Conservation (phyloP, 1,284 basidiomycete species). For the Trichosporon ovoides region DNA sequence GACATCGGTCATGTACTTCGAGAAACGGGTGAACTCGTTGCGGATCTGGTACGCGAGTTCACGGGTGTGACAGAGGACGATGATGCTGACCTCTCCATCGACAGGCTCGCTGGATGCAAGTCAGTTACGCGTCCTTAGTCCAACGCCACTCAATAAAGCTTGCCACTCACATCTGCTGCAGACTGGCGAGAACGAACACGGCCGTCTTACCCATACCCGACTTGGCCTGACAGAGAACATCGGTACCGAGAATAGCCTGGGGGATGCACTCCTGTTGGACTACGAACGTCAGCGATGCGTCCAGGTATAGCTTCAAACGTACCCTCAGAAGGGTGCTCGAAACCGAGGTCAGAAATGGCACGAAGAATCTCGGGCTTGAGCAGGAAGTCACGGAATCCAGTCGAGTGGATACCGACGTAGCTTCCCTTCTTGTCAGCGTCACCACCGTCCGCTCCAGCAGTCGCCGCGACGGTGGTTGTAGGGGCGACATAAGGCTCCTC, state of each 20-base stretch:
- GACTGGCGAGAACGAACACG: constrained; percentile 94
- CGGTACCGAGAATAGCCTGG: constrained; percentile 98
- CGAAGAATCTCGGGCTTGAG: constrained; percentile 94
- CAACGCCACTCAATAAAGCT: background rate
- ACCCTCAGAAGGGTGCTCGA: constrained; percentile 99
- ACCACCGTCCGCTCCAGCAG: constrained; percentile 56
- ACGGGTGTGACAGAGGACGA: constrained; percentile 98
- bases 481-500: constrained; percentile 65
- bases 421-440: constrained; percentile 87
- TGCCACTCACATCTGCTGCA: constrained; percentile 72
- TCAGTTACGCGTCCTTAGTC: constrained; percentile 3
- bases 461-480: constrained; percentile 53
- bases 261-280: constrained; percentile 99
- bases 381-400: constrained; percentile 92
- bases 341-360: constrained; percentile 97
- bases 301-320: no score
- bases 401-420: constrained; percentile 95
- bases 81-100: constrained; percentile 93
- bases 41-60: constrained; percentile 99
- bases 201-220: constrained; percentile 99
- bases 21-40: constrained; percentile 98
- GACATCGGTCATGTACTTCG: constrained; percentile 99
- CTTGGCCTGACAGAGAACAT: constrained; percentile 99
- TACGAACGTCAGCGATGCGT: constrained; percentile 42
- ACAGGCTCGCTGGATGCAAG: constrained; percentile 65